Percentiles rank a stretch among this genome's conserved stretches.
Evolutionary conservation across 768 basidiomycete genomes (phyloP).

Genomic region (Pisolithus microcarpus): DNA sequence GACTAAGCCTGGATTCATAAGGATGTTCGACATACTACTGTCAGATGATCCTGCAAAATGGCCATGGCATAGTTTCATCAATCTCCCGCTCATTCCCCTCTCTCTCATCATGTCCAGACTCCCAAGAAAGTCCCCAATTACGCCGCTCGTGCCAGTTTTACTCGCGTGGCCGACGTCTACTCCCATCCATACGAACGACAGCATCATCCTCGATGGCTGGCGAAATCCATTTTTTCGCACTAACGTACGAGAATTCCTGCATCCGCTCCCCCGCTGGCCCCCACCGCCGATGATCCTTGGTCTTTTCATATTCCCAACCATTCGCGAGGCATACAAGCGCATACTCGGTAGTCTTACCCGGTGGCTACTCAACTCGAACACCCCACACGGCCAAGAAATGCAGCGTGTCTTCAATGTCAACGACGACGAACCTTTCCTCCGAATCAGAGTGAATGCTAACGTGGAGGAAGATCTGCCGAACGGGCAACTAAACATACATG

Average conservation of each 20-base stretch:
- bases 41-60: constrained; percentile 65
- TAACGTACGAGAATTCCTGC: constrained; percentile 15
- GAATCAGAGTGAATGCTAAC: constrained; percentile 28
- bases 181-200: constrained; percentile 11
- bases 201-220: constrained; percentile 9
- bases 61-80: constrained; percentile 70
- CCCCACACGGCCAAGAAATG: constrained; percentile 12
- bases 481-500: constrained; percentile 8
- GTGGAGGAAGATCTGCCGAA: constrained; percentile 26
- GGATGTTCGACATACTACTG: constrained; percentile 58
- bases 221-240: not conserved
- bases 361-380: constrained; percentile 36
- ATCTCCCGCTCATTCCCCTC: constrained; percentile 66
- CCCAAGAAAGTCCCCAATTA: constrained; percentile 25
- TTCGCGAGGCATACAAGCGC: constrained; percentile 38
- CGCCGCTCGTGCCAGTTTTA: constrained; percentile 18
- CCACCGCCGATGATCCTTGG: constrained; percentile 55
- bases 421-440: constrained; percentile 25
- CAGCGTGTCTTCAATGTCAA: constrained; percentile 16
- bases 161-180: constrained; percentile 26
- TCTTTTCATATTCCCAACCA: constrained; percentile 43
- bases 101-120: constrained; percentile 60
- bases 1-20: constrained; percentile 13
- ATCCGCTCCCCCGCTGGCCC: constrained; percentile 41
- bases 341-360: constrained; percentile 34